Conservation (phyloP, 345 rosid genomes). For the Aegle marmelos region DNA sequence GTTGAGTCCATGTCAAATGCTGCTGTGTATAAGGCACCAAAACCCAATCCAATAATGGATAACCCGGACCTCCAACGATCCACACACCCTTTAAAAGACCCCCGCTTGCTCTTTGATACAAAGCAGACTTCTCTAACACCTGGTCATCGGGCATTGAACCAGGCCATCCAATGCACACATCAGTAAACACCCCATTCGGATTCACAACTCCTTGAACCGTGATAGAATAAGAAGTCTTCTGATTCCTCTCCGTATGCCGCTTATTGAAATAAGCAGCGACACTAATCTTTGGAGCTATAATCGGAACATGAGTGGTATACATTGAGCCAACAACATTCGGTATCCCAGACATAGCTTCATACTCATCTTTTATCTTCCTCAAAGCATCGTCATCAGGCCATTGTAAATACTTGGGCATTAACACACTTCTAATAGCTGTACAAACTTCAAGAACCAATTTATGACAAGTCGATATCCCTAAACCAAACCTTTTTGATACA, state of each 20-base stretch:
- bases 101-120: conserved; percentile 66
- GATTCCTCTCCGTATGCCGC: conserved; percentile 73
- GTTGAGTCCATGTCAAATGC: conserved; percentile 79
- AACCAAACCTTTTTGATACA: conserved; percentile 71
- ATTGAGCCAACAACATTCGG: conserved; percentile 73
- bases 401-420: conserved; percentile 75
- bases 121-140: conserved; percentile 71
- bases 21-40: conserved; percentile 76
- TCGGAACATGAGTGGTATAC: conserved; percentile 82
- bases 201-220: conserved; percentile 75
- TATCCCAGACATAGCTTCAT: conserved; percentile 54
- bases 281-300: conserved; percentile 75
- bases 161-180: conserved; percentile 89
- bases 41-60: conserved; percentile 76
- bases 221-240: conserved; percentile 69
- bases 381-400: conserved; percentile 71
- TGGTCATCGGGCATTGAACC: conserved; percentile 85
- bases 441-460: conserved; percentile 79
- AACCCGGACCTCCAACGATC: conserved; percentile 68
- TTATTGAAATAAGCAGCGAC: conserved; percentile 78
- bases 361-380: conserved; percentile 38
- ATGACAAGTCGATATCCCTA: conserved; percentile 82
- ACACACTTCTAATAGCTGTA: conserved; percentile 60
- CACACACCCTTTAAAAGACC: conserved; percentile 60
- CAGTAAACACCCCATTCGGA: conserved; percentile 67